These are phyloP conservation scores for Agastache rugosa DNA, from an alignment of 257 asterid genomes.

Conservation along the genomic window DNA sequence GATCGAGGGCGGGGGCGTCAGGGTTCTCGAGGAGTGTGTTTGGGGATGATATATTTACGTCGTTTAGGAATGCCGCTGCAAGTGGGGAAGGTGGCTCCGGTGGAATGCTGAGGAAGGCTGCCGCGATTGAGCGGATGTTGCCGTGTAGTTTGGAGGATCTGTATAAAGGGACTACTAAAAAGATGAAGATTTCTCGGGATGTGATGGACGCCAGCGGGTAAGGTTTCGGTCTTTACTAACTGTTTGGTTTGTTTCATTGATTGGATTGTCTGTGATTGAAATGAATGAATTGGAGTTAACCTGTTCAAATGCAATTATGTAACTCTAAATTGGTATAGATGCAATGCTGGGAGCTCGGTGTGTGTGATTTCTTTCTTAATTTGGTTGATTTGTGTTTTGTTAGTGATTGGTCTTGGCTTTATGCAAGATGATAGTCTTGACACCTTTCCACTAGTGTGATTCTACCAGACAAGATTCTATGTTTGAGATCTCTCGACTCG, in stretches of 20 bases:
- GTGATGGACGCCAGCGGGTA: conserved; percentile 65
- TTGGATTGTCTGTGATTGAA: conserved; percentile 16
- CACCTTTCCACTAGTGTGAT: not conserved
- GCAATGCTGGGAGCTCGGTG: conserved; percentile 1
- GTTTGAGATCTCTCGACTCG: not conserved
- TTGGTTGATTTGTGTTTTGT: conserved; percentile 3
- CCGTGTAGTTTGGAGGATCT: conserved; percentile 65
- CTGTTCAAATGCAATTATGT: conserved; percentile 5
- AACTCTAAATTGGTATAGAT: not conserved
- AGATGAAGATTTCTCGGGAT: conserved; percentile 72
- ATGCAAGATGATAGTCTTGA: not conserved
- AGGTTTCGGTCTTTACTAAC: conserved; percentile 20
- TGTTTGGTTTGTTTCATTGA: not conserved
- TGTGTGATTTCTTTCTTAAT: conserved; percentile 25
- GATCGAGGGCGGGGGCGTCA: conserved; percentile 42
- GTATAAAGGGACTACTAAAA: conserved; percentile 61
- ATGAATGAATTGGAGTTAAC: conserved; percentile 1
- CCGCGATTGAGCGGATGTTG: conserved; percentile 49
- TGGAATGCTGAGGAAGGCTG: conserved; percentile 44
- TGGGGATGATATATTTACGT: conserved; percentile 52
- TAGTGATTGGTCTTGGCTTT: conserved; percentile 12
- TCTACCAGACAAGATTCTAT: not conserved
- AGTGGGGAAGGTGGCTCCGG: conserved; percentile 52
- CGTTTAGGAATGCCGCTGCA: conserved; percentile 47
- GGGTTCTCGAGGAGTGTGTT: conserved; percentile 50